phyloP scores from a whole-genome alignment of 2,329 filamentous ascomycete genomes.

The Colletotrichum nymphaeae region DNA sequence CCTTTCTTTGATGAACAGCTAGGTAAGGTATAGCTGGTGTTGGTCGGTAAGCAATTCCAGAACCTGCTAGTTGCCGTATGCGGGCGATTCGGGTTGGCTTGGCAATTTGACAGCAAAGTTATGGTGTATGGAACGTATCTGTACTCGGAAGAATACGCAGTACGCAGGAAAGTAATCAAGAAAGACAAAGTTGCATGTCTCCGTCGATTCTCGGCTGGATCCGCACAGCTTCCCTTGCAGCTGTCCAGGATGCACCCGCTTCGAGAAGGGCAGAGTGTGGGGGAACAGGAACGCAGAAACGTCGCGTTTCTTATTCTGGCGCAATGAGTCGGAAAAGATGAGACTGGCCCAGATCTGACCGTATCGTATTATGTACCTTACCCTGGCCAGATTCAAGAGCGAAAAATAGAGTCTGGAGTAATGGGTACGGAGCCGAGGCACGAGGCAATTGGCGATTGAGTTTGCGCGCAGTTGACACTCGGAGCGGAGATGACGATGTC shows the following conservation, averaged over 20 bases:
- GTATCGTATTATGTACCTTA: background rate
- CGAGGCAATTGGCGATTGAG: background rate
- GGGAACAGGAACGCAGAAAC: conserved; percentile 6
- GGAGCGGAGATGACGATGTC: background rate
- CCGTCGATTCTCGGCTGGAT: conserved; percentile 19
- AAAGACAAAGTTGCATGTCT: background rate
- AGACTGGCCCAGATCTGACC: background rate
- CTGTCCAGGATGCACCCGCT: conserved; percentile 12
- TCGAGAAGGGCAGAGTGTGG: conserved; percentile 14
- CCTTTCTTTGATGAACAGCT: background rate
- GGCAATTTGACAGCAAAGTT: background rate
- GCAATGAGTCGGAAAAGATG: background rate
- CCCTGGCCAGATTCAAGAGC: background rate
- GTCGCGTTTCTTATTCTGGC: conserved; percentile 1
- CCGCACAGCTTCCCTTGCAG: conserved; percentile 23
- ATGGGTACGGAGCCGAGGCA: background rate
- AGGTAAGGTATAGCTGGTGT: background rate
- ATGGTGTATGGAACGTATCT: background rate
- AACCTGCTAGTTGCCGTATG: background rate
- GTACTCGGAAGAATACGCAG: background rate
- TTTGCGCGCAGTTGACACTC: background rate
- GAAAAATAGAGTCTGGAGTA: background rate
- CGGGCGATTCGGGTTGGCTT: background rate
- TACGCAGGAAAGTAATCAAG: background rate
- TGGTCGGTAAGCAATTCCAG: background rate